These are phyloP conservation scores for Pestalotiopsis sp. DNA, from an alignment of 2,329 filamentous ascomycete species.

Conservation along the genomic window DNA sequence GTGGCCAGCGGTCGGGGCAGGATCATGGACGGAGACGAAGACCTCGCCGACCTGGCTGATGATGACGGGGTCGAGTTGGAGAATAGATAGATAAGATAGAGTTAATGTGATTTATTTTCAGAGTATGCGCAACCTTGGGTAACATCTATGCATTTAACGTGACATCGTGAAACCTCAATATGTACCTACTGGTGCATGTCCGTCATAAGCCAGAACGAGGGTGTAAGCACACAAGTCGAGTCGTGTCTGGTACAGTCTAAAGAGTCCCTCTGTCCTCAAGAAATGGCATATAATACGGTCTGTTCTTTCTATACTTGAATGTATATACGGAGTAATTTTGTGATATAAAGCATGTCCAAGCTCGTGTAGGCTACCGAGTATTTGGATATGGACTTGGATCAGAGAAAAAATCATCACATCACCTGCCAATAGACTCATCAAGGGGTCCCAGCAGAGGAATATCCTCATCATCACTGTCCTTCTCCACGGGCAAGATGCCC, in stretches of 20 bases:
- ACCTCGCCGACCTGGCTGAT: conserved; percentile 39
- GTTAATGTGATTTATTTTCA: background rate
- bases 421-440: background rate
- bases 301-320: too few species aligned
- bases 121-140: background rate
- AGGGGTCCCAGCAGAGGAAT: conserved; percentile 9
- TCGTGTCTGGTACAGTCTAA: too few species aligned
- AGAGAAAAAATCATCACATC: background rate
- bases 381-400: background rate
- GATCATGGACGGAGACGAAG: conserved; percentile 55
- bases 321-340: too few species aligned
- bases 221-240: too few species aligned
- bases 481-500: conserved; percentile 7
- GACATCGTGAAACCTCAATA: too few species aligned
- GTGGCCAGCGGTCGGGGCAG: conserved; percentile 24
- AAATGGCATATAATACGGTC: too few species aligned
- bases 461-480: conserved; percentile 13
- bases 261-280: too few species aligned
- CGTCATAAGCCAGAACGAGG: too few species aligned
- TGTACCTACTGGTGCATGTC: too few species aligned
- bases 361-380: background rate
- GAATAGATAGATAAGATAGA: conserved; percentile 22
- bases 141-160: too few species aligned
- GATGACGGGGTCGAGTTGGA: conserved; percentile 35
- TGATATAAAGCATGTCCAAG: background rate